Evolutionary conservation across 805 yeast species (phyloP), one percentile per base, ranked within the genome.

Genomic region (Kazachstania africana): DNA sequence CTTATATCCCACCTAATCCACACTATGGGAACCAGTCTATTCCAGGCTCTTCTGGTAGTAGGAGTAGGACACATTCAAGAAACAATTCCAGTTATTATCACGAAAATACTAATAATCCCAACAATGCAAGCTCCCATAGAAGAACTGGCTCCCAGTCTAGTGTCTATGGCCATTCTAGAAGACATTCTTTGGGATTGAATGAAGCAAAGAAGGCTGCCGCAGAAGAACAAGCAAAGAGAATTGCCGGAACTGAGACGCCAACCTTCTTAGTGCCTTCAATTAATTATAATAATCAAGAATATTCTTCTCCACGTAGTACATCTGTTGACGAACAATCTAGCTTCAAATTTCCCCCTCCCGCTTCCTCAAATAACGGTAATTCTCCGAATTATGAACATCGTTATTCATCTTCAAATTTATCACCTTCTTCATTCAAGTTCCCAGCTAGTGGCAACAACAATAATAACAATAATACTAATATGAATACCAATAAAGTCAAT

Each of bases 161-260:
- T 29, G 62, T 60, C 12, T 59, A 64, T 37, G 95, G 96, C 22
- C 98, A 88, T 53, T 62, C 67, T 8, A 75, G 98, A 61, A 74
- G 98, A 54, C 97, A 88, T 54, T 85, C 96, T 0, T 62, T 88
- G 37, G 96, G 94, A 2, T 65, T 88, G 36, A 76, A 76, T 32
- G 98, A 88, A 58, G 97, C 97, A 9, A 85, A 82, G 47, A 78
- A 78, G 44, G 96, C 96, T 5, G 98, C 98, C n/a, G 95, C 95
- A 4, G 77, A 76, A 43, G 87, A 76, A 24, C 84, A 78, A 50
- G 77, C 79, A 2, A 91, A 83, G 52, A 69, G 85, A 54, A 57
- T 39, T 12, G 39, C 40, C 4, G 43, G 41, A 15, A 43, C 45
- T 16, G 53, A 29, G 4, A 22, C 15, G 18, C 22, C 12, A n/a